Percentiles rank a stretch among this genome's conserved stretches.
phyloP scores from a whole-genome alignment of 192 early-diverging fungal species.

The Kappamyces sp. region DNA sequence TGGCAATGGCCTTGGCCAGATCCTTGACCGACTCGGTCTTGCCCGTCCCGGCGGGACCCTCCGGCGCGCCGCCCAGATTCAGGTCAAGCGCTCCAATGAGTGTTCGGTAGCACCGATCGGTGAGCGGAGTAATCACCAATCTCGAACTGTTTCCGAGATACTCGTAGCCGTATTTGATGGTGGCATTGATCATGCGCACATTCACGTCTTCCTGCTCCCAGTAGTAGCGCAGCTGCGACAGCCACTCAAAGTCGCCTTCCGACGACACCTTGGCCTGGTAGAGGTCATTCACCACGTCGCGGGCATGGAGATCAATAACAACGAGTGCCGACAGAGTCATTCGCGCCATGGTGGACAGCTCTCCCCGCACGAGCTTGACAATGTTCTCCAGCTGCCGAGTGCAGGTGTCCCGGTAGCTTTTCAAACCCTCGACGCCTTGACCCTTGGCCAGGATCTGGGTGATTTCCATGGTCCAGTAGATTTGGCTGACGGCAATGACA shows the following conservation, averaged over 20 bases:
- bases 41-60: slow-evolving; percentile 57
- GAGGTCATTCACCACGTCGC: slow-evolving; percentile 51
- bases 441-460: slow-evolving; percentile 42
- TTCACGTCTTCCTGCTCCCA: slow-evolving; percentile 56
- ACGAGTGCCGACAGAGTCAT: slow-evolving; percentile 55
- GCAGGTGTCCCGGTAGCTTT: slow-evolving; percentile 41
- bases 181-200: slow-evolving; percentile 57
- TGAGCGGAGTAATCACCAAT: slow-evolving; percentile 55
- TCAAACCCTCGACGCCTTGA: slow-evolving; percentile 32
- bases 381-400: slow-evolving; percentile 48
- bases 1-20: slow-evolving; percentile 57
- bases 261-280: slow-evolving; percentile 36
- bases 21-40: slow-evolving; percentile 61
- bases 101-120: slow-evolving; percentile 58
- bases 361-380: slow-evolving; percentile 52
- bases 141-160: slow-evolving; percentile 53
- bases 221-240: slow-evolving; percentile 57
- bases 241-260: slow-evolving; percentile 54
- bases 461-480: slow-evolving; percentile 57
- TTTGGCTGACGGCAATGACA: slow-evolving; percentile 55
- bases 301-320: slow-evolving; percentile 56
- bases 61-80: slow-evolving; percentile 56
- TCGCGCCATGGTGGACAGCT: slow-evolving; percentile 49
- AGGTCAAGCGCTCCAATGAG: slow-evolving; percentile 58
- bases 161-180: slow-evolving; percentile 55